A percentile compares a stretch with the other conserved stretches of the same genome.
Conservation (phyloP, 257 asterid genomes). For the Pogostemon cablin region DNA sequence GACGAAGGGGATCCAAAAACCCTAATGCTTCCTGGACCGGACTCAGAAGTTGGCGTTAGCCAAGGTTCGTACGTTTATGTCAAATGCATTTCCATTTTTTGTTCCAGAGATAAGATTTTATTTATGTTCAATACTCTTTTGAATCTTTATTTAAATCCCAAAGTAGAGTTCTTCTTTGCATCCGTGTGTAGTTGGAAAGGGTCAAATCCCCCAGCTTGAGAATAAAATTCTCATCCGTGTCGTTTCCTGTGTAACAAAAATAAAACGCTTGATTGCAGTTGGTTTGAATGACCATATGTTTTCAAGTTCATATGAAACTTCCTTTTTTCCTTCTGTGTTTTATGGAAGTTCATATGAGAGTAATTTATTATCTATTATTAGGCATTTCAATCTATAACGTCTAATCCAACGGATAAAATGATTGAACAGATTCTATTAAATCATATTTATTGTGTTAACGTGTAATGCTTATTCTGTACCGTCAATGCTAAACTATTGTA, state of each 20-base stretch:
- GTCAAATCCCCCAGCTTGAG: constrained; percentile 4
- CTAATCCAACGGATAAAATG: too few species aligned
- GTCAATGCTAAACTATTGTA: too few species aligned
- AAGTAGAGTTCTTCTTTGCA: background rate
- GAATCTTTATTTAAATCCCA: background rate
- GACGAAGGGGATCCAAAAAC: constrained; percentile 40
- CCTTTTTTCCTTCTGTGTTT: too few species aligned
- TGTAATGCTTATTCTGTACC: too few species aligned
- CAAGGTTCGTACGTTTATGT: constrained; percentile 34
- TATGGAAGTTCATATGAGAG: background rate
- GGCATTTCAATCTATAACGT: background rate
- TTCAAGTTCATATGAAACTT: background rate
- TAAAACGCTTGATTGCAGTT: background rate
- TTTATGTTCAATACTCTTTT: background rate
- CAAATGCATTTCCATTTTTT: background rate
- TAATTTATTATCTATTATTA: background rate
- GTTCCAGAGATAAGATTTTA: background rate
- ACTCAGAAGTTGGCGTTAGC: constrained; percentile 38
- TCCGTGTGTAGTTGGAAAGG: background rate
- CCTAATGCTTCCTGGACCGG: constrained; percentile 32
- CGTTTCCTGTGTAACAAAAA: background rate
- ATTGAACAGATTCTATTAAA: too few species aligned
- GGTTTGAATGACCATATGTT: background rate
- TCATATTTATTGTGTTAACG: too few species aligned
- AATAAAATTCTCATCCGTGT: background rate